phyloP scores from a whole-genome alignment of 2,329 filamentous ascomycete species.

The Penicillium sp. region DNA sequence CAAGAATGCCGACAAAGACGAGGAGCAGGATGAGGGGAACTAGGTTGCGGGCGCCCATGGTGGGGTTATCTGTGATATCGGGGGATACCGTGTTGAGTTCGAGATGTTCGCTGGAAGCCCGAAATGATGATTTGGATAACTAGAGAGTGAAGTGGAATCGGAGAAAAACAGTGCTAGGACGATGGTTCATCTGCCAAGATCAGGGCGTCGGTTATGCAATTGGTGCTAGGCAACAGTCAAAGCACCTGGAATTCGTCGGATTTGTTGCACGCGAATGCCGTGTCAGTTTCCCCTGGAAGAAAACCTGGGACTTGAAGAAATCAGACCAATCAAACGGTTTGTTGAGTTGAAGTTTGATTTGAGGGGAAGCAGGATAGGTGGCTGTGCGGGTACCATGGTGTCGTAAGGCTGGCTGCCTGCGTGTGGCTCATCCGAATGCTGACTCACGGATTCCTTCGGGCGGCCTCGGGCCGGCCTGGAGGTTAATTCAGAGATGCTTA shows the following conservation, averaged over 20 bases:
- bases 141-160: neutral
- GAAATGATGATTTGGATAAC: neutral
- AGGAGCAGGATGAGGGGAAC: conserved; percentile 57
- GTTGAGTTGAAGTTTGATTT: conserved; percentile 1
- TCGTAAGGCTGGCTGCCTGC: neutral
- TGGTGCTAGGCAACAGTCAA: conserved; percentile 1
- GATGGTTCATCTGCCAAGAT: conserved; percentile 4
- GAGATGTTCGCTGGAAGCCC: neutral
- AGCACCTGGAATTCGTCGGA: conserved; percentile 7
- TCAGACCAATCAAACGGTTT: neutral
- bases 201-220: neutral
- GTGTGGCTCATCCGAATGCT: conserved; percentile 1
- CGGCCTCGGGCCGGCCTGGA: neutral
- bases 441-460: neutral
- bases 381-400: neutral
- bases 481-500: neutral
- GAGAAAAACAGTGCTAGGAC: neutral
- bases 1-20: conserved; percentile 49
- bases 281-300: neutral
- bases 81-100: neutral
- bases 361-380: conserved; percentile 1
- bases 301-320: neutral
- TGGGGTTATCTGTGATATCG: neutral
- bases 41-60: conserved; percentile 38
- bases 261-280: neutral